Evolutionary conservation across 2,329 filamentous ascomycete genomes (phyloP).

Genomic region (Pyricularia pennisetigena): DNA sequence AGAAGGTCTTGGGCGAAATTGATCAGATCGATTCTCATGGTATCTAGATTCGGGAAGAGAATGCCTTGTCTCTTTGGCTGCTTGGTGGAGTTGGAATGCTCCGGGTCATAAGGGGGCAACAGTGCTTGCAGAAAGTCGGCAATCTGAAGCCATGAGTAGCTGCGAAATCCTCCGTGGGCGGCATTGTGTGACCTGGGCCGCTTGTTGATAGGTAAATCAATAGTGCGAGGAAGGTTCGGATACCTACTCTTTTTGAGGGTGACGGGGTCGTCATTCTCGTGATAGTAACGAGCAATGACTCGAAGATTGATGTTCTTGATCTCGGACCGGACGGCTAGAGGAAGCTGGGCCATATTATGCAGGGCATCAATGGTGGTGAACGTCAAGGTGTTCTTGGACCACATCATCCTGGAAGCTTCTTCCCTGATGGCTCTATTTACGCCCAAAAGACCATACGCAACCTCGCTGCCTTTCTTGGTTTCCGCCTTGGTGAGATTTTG

Average conservation of each 20-base stretch:
- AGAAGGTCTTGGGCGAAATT: constrained; percentile 40
- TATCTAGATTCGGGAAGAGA: constrained; percentile 35
- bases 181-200: constrained; percentile 34
- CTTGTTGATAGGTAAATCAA: constrained; percentile 29
- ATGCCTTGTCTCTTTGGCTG: constrained; percentile 5
- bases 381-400: constrained; percentile 41
- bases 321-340: constrained; percentile 27
- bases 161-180: constrained; percentile 40
- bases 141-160: constrained; percentile 44
- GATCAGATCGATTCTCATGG: constrained; percentile 42
- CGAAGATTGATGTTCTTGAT: constrained; percentile 39
- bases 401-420: constrained; percentile 40
- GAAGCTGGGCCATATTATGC: constrained; percentile 36
- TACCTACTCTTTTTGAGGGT: constrained; percentile 32
- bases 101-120: constrained; percentile 38
- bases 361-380: constrained; percentile 44
- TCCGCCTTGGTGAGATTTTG: constrained; percentile 35
- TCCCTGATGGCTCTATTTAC: constrained; percentile 38
- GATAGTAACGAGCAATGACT: constrained; percentile 45
- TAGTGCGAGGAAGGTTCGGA: constrained; percentile 27
- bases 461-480: constrained; percentile 31
- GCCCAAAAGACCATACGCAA: constrained; percentile 39
- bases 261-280: constrained; percentile 34
- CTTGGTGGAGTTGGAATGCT: constrained; percentile 21
- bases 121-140: constrained; percentile 41